A percentile compares a stretch with the other conserved stretches of the same genome.
Conservation (phyloP, 1,284 basidiomycete genomes). For the Ustilago loliicola region DNA sequence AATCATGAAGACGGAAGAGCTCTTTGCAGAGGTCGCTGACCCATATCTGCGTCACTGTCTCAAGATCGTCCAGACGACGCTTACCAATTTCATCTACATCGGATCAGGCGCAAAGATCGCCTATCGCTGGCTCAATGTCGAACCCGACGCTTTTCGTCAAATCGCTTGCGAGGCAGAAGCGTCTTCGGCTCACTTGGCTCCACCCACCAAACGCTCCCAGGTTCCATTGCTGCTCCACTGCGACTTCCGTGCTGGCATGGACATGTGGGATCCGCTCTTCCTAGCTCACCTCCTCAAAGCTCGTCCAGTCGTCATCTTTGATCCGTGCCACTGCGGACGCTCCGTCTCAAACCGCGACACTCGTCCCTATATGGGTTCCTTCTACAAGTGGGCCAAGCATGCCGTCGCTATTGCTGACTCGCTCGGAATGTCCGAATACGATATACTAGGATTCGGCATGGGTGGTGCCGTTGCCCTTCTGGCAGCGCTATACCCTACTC, state of each 20-base stretch:
- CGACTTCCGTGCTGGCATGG: slow-evolving; percentile 44
- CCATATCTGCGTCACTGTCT: slow-evolving; percentile 43
- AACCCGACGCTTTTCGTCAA: slow-evolving; percentile 25
- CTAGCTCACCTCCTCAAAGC: slow-evolving; percentile 50
- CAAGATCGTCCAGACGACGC: slow-evolving; percentile 37
- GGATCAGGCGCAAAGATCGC: slow-evolving; percentile 50
- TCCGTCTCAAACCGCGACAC: slow-evolving; percentile 45
- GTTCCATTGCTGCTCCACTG: slow-evolving; percentile 40
- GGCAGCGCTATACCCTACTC: slow-evolving; percentile 33
- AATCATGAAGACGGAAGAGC: slow-evolving; percentile 15
- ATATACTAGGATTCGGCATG: slow-evolving; percentile 36
- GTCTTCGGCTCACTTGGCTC: background rate
- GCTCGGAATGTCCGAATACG: slow-evolving; percentile 37
- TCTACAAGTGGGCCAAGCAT: slow-evolving; percentile 51
- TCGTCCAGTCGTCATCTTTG: slow-evolving; percentile 46
- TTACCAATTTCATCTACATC: slow-evolving; percentile 42
- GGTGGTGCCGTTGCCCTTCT: slow-evolving; percentile 40
- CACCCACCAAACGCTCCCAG: slow-evolving; percentile 15
- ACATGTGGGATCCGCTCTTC: slow-evolving; percentile 53
- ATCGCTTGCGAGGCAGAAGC: slow-evolving; percentile 18
- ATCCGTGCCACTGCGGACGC: slow-evolving; percentile 41
- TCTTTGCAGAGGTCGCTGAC: slow-evolving; percentile 35
- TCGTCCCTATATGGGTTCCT: slow-evolving; percentile 45
- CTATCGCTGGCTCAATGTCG: slow-evolving; percentile 48
- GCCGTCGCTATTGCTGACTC: slow-evolving; percentile 37